Base-by-base conservation (phyloP, 2,329 filamentous ascomycete genomes). In the Zymoseptoria crescenta region DNA sequence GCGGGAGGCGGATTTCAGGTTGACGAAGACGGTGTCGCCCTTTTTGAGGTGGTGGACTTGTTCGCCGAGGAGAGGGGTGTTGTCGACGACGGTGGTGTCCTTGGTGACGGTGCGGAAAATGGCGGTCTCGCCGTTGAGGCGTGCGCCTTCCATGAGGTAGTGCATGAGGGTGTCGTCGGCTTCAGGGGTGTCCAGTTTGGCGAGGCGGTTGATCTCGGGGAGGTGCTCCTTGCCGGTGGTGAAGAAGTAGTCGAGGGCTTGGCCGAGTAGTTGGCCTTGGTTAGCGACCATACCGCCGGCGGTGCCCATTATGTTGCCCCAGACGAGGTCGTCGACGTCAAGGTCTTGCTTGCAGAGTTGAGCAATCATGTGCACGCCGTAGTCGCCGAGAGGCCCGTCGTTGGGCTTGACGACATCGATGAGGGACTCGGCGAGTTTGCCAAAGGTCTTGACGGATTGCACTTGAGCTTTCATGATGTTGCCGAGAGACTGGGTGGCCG, bases 171-270 rank as follows among this genome's bases (percentile, higher is more conserved):
- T 72, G 51, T 80, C 75, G 64, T 80, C 79, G 64, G 72, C 77
- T 65, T 73, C 75, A 45, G 66, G 75, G 45, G 73, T 76, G 27
- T 80, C 72, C 49, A 74, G 67, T 49, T 75, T 73, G 1, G 81
- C 79, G 10, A 83, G 72, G 1, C 70, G 67, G 45, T 79, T 75
- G 49, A 83, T 79, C 8, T 76, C 73, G 2, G 75, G 69, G 64
- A 81, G 75, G 68, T 83, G 75, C 41, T 74, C 64, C 3, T 73
- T 70, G 35, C 80, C 81, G 77, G 75, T 71, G 3, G 75, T 75
- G 52, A 85, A 74, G 69, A 82, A 84, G 67, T 79, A 82, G 65
- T 84, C 83, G 54, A 85, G 68, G 27, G 77, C 80, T 62, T 84
- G 82, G 0, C 75, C 79, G 65, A 84, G 83, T 21, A 84, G 76